Percentiles rank a stretch among this genome's conserved stretches.
Conservation (phyloP, 495 filamentous ascomycete genomes). For the Penicillium fimorum region DNA sequence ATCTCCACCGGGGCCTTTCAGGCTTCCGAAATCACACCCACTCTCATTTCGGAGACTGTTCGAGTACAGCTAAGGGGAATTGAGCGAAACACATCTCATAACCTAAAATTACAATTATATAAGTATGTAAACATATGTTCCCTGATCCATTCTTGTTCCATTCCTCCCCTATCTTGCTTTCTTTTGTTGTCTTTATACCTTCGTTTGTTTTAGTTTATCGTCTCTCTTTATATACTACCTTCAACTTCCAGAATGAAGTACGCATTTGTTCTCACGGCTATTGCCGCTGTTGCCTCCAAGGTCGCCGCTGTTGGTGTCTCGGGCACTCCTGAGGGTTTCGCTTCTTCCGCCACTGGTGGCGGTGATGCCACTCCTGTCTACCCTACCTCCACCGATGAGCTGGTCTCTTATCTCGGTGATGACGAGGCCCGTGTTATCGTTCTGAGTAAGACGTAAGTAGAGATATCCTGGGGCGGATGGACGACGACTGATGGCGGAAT, state of each 20-base stretch:
- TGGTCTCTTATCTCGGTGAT: slow-evolving; percentile 44
- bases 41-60: slow-evolving; percentile 1
- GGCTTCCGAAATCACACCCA: not conserved
- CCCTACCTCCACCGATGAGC: slow-evolving; percentile 37
- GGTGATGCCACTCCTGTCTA: slow-evolving; percentile 39
- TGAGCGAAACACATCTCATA: not conserved
- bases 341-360: slow-evolving; percentile 43
- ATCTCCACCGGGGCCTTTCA: not conserved
- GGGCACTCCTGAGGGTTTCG: slow-evolving; percentile 41
- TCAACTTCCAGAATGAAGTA: slow-evolving; percentile 3
- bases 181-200: not conserved
- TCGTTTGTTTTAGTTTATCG: not conserved
- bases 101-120: not conserved
- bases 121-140: not conserved
- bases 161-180: not conserved
- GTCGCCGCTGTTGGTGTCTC: slow-evolving; percentile 20
- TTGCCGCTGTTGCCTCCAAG: slow-evolving; percentile 7
- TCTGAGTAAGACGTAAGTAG: slow-evolving; percentile 29
- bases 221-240: not conserved
- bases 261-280: slow-evolving; percentile 3
- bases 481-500: not conserved
- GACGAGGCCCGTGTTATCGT: slow-evolving; percentile 38
- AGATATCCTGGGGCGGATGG: not conserved
- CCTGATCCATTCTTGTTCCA: not conserved
- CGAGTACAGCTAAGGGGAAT: not conserved